Evolutionary conservation across 2,329 filamentous ascomycete genomes (phyloP), one percentile per base, ranked within the genome.

Genomic region (Lomentospora prolificans): DNA sequence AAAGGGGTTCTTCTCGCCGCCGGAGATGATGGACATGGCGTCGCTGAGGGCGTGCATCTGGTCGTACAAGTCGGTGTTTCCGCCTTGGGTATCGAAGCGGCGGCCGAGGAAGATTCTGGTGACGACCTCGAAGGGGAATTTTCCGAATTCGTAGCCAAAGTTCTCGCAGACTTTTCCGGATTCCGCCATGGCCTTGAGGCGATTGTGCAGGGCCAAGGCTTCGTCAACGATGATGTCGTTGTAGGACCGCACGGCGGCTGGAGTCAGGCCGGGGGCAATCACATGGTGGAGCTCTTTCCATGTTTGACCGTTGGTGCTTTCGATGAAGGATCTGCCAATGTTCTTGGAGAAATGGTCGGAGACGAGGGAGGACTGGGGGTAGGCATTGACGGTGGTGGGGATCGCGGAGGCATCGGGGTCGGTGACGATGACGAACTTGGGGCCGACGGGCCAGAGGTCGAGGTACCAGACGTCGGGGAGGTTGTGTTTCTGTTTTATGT

Each of bases 381-480:
- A 58, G 22, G 58, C 58, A 2, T 60, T 60, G 2, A 63, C 64
- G 10, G 60, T 59, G 5, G 59, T 55, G 3, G 65, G 58, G 19
- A 64, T 55, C 24, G 64, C 63, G 31, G 62, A 60, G 17, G 64
- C 58, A 3, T 61, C 62, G 1, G 66, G 66, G 4, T 62, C 63
- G 5, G 61, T 57, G 39, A 68, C 52, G 30, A 66, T 58, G 24
- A 63, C 59, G 27, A 66, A 63, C 8, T 60, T 58, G n/a, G 61
- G 59, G 39, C 59, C 60, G 22, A 69, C 61, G n/a, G 65, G 64
- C 36, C 63, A 65, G 5, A 66, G 27, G 51, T 69, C 67, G 48
- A 69, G 58, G 50, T 68, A 69, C 46, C 66, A 64, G 14, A 70
- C 62, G 22, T 65, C 65, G 0, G 64, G 61, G 6, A 70, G 58